phyloP scores from a whole-genome alignment of 352 stramenopile genomes.

The Phytophthora constricta region DNA sequence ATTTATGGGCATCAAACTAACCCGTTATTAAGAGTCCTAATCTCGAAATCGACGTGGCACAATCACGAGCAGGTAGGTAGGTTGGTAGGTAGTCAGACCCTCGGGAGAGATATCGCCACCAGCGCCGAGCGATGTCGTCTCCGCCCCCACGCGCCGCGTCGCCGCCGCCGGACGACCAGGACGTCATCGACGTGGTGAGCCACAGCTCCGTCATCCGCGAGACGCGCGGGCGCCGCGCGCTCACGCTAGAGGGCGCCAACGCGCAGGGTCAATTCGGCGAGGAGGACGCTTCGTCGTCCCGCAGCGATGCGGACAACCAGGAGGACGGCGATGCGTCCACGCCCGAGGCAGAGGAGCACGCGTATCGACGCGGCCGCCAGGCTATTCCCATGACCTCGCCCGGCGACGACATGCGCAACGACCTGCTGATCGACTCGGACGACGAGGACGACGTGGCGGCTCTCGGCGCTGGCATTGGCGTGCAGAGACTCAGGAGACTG shows the following conservation, averaged over 20 bases:
- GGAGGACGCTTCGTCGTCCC: constrained; percentile 5
- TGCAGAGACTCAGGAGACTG: constrained; percentile 40
- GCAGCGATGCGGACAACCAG: constrained; percentile 14
- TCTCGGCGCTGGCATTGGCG: constrained; percentile 5
- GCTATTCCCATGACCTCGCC: constrained; percentile 77
- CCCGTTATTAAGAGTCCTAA: too few relatives aligned
- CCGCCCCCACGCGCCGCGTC: neutral
- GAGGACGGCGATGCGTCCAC: constrained; percentile 17
- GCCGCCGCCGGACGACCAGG: constrained; percentile 18
- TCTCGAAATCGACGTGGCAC: neutral
- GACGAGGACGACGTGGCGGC: constrained; percentile 12
- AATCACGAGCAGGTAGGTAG: too few relatives aligned
- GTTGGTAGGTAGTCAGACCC: neutral
- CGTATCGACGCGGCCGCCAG: constrained; percentile 59
- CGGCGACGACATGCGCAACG: constrained; percentile 46
- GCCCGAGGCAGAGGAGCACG: constrained; percentile 39
- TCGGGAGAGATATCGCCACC: neutral
- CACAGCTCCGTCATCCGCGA: constrained; percentile 27
- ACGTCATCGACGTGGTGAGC: constrained; percentile 55
- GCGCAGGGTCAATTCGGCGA: constrained; percentile 12
- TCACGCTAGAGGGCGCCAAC: constrained; percentile 28
- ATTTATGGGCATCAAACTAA: too few relatives aligned
- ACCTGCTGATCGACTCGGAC: constrained; percentile 41
- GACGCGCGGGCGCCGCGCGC: constrained; percentile 16
- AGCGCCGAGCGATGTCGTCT: constrained; percentile 23